phyloP scores from a whole-genome alignment of 192 early-diverging fungal genomes.

The Glomus cerebriforme region DNA sequence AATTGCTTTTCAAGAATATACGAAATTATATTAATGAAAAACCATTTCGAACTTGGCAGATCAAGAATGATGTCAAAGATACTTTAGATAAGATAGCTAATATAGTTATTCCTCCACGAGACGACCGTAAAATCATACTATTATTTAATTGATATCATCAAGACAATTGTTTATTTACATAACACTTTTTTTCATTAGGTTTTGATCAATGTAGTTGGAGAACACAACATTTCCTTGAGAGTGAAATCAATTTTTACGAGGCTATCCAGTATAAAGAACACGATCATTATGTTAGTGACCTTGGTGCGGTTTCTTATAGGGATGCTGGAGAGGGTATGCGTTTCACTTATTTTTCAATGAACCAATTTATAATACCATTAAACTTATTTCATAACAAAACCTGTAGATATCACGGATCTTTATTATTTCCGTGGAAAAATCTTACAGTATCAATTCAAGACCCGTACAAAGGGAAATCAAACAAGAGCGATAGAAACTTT shows the following conservation, averaged over 20 bases:
- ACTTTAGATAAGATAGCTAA: constrained; percentile 17
- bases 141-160: background rate
- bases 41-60: background rate
- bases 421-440: constrained; percentile 63
- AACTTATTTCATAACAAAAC: background rate
- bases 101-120: background rate
- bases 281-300: constrained; percentile 2
- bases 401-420: constrained; percentile 31
- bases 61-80: constrained; percentile 23
- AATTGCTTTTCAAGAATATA: constrained; percentile 9
- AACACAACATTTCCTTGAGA: constrained; percentile 14
- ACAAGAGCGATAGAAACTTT: constrained; percentile 59
- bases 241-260: constrained; percentile 18
- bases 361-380: background rate
- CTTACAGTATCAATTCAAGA: constrained; percentile 49
- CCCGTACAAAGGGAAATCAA: constrained; percentile 46
- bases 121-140: background rate
- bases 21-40: constrained; percentile 20
- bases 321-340: background rate
- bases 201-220: constrained; percentile 13
- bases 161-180: background rate
- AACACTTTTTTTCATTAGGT: background rate
- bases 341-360: background rate
- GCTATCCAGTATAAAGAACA: constrained; percentile 13
- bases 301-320: background rate